Base-by-base conservation (phyloP, 31 red algal genomes). In the Bonnemaisonia californica region DNA sequence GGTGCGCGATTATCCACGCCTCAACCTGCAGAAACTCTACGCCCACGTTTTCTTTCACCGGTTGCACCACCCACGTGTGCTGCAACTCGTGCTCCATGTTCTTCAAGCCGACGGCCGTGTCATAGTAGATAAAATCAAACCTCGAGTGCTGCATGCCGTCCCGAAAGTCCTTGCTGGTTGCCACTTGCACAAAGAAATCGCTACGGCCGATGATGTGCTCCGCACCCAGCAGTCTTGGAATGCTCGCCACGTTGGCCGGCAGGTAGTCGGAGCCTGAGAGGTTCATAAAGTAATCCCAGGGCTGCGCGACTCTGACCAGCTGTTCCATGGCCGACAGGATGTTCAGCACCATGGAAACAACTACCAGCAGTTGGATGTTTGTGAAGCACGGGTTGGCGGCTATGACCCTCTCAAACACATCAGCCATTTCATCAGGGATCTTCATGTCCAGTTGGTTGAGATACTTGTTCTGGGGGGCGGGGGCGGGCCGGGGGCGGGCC, bases 251-350 rank as follows among this genome's bases (percentile, higher is more conserved):
- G 69, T 82, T 82, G 29, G 88, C 80, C 3, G 88, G 57, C 48
- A 83, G 90, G 48, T 93, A 93, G 54, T 93, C 90, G 24, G 90
- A 87, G 27, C 76, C 90, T 11, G 83, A 87, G 0, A 93, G 58
- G 77, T 93, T 93, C 55, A 93, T 93, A 57, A 80, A 93, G 36
- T 87, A 93, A 38, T 69, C 61, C 90, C 90, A 93, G 0, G 1
- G 13, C 0, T 40, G 26, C 2, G n/a, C 3, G 8, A 45, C 30
- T 21, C 36, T 7, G 28, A 86, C 48, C 36, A 83, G 55, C 18
- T 35, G 62, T 4, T 89, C 76, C 35, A 89, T 81, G 28, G 86
- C 86, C 1, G 65, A 36, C 18, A 89, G 68, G 22, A 83, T 87
- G 79, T 93, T 93, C 68, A 87, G 66, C 19, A 93, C 57, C 79